Evolutionary conservation across 108 stramenopile genomes (phyloP), one percentile per base, ranked within the genome.

Genomic region (Skeletonema menzelii): DNA sequence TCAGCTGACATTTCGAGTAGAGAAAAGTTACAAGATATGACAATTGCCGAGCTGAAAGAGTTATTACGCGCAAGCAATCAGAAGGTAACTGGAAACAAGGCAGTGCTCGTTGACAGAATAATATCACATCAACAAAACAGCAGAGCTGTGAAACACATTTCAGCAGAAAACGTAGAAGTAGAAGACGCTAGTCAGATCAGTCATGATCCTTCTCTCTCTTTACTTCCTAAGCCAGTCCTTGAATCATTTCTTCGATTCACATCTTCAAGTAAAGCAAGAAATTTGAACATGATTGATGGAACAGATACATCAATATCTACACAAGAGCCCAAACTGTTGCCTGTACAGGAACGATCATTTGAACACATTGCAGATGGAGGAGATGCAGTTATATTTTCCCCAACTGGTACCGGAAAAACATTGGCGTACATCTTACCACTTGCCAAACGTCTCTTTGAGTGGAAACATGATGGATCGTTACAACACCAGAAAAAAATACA

Each of bases 351-450:
- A 67, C 65, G 61, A 47, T 75, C 85, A 22, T 85, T 71, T 65
- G 24, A 68, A 19, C 27, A 55, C 17, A 81, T 87, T 19, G 44
- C 67, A 31, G 44, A 79, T 26, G 86, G 86, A 46, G 47, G 57
- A 34, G 86, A 87, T 53, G 60, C 84, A 0, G 82, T 87, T 40
- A 30, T 87, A 27, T 73, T 80, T 34, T 68, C 84, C 13, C 86
- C 86, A 15, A 85, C 84, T 10, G 84, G 80, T 14, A 70, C 77
- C 1, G 84, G 84, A 20, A 85, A 85, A 55, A 79, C 84, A 13
- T 59, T 85, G 2, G 84, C 66, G 2, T 85, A 75, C 46, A 63
- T 82, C 20, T 32, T 82, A 17, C 82, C 84, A 17, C 75, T 85
- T 34, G 64, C 73, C 34, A 67, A 65, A 15, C 65, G 72, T 32